Evolutionary conservation across 371 early-diverging fungal genomes (phyloP).

Genomic region (Aphelidium insulamus): DNA sequence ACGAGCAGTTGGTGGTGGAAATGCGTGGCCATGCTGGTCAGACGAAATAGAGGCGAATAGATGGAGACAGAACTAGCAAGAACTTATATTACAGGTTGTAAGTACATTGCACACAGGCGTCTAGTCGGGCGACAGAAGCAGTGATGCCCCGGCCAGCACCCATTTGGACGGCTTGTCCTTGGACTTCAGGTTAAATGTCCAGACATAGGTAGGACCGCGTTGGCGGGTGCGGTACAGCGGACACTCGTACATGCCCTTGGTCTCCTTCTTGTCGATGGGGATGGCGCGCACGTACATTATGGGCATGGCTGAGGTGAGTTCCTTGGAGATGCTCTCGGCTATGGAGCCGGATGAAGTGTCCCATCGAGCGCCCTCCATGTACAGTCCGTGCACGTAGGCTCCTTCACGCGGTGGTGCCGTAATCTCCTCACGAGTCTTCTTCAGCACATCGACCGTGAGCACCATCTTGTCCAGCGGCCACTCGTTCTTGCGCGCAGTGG

Average conservation of each 20-base stretch:
- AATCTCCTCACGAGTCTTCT: constrained; percentile 30
- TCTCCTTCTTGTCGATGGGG: constrained; percentile 30
- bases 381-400: constrained; percentile 30
- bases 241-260: constrained; percentile 33
- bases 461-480: constrained; percentile 37
- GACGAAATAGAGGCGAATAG: too few species aligned
- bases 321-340: constrained; percentile 28
- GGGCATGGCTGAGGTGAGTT: constrained; percentile 30
- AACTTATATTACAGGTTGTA: too few species aligned
- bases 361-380: constrained; percentile 37
- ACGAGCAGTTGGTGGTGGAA: too few species aligned
- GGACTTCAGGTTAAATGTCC: constrained; percentile 36
- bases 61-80: too few species aligned
- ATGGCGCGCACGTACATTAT: constrained; percentile 32
- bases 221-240: constrained; percentile 30
- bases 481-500: constrained; percentile 32
- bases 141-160: constrained; percentile 23
- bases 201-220: constrained; percentile 31
- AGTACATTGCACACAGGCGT: too few species aligned
- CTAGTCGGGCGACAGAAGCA: constrained; percentile 14
- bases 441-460: constrained; percentile 30
- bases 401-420: constrained; percentile 30
- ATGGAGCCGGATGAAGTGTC: constrained; percentile 24
- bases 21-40: too few species aligned
- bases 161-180: constrained; percentile 32